phyloP scores from a whole-genome alignment of 2,329 filamentous ascomycete species.

The Coleophoma crateriformis region DNA sequence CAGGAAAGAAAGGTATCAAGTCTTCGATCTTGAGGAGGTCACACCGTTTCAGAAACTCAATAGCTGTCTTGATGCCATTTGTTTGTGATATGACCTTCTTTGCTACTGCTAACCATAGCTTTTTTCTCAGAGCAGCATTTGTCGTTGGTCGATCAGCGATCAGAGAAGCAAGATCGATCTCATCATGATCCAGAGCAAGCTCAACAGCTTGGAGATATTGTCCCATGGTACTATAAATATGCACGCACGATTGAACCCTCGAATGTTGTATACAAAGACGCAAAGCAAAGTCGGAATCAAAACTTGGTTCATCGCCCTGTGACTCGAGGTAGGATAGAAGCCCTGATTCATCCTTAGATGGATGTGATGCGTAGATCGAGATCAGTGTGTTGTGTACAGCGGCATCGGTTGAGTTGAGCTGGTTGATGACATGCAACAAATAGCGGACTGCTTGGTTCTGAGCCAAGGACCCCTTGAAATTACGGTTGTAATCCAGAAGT shows the following conservation, averaged over 20 bases:
- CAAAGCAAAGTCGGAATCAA: conserved; percentile 93
- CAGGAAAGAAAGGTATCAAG: conserved; percentile 95
- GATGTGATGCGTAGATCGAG: conserved; percentile 87
- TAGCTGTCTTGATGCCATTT: conserved; percentile 85
- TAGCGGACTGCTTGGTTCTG: conserved; percentile 93
- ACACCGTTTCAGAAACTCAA: conserved; percentile 88
- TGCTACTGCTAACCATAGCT: conserved; percentile 91
- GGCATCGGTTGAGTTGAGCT: conserved; percentile 72
- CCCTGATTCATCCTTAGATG: conserved; percentile 76
- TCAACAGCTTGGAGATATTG: conserved; percentile 93
- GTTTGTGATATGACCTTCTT: conserved; percentile 87
- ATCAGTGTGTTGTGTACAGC: conserved; percentile 96
- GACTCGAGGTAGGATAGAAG: conserved; percentile 86
- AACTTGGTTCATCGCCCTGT: conserved; percentile 80
- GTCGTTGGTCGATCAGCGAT: conserved; percentile 83
- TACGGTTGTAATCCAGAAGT: conserved; percentile 87
- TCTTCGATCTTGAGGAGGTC: conserved; percentile 93
- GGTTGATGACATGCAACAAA: conserved; percentile 86
- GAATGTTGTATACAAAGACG: conserved; percentile 92
- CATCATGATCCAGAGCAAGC: conserved; percentile 81
- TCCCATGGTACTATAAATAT: conserved; percentile 95
- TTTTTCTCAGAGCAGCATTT: conserved; percentile 77
- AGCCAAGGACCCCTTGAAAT: conserved; percentile 57
- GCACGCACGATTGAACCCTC: conserved; percentile 88
- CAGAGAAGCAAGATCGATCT: conserved; percentile 82